These are phyloP conservation scores for Mycosphaerelloides madeirae DNA, from an alignment of 2,329 filamentous ascomycete genomes.

Conservation along the genomic window DNA sequence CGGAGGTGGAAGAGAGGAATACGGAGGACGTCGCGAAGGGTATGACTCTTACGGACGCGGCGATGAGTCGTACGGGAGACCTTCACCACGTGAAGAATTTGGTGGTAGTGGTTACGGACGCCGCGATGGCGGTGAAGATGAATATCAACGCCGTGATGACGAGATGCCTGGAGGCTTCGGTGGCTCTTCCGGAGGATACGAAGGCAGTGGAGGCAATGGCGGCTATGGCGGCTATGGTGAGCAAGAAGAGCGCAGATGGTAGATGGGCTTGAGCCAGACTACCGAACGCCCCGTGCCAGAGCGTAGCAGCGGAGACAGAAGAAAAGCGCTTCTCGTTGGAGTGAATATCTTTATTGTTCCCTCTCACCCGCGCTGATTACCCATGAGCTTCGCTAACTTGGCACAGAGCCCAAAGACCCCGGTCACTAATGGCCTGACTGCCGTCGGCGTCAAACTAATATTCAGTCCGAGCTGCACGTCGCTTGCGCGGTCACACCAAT, in stretches of 20 bases:
- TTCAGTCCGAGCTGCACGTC: too few species aligned
- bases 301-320: too few species aligned
- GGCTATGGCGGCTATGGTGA: conserved; percentile 8
- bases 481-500: too few species aligned
- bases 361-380: too few species aligned
- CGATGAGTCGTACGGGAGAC: neutral
- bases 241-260: conserved; percentile 7
- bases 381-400: too few species aligned
- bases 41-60: conserved; percentile 1
- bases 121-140: conserved; percentile 9
- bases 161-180: conserved; percentile 12
- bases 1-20: conserved; percentile 7
- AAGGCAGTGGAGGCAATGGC: conserved; percentile 2
- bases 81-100: conserved; percentile 1
- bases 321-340: too few species aligned
- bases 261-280: too few species aligned
- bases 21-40: conserved; percentile 2
- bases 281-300: too few species aligned
- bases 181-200: conserved; percentile 6
- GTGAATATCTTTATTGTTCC: too few species aligned
- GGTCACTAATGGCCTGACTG: too few species aligned
- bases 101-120: conserved; percentile 9
- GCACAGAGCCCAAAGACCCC: too few species aligned
- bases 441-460: too few species aligned
- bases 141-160: conserved; percentile 10